These are phyloP conservation scores for Millerozyma acaciae DNA, from an alignment of 805 yeast genomes.

Conservation along the genomic window DNA sequence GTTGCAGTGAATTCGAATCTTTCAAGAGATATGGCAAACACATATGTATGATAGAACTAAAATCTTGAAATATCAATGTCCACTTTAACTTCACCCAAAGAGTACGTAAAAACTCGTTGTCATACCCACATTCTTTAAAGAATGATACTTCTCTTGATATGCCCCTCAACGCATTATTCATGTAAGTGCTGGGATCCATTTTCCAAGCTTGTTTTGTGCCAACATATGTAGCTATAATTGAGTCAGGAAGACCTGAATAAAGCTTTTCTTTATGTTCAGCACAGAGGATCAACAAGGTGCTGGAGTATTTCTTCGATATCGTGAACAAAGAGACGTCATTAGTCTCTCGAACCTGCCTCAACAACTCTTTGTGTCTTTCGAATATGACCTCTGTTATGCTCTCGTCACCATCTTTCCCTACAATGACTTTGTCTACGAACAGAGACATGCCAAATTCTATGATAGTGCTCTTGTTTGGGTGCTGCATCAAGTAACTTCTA, in stretches of 20 bases:
- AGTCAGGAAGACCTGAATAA: conserved; percentile 9
- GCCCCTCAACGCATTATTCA: conserved; percentile 10
- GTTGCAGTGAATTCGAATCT: conserved; percentile 10
- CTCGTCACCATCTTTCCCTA: conserved; percentile 1
- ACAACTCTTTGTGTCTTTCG: conserved; percentile 9
- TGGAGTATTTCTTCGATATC: conserved; percentile 12
- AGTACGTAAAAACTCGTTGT: conserved; percentile 13
- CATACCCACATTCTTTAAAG: conserved; percentile 18
- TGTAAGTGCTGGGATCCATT: conserved; percentile 12
- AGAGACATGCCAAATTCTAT: conserved; percentile 20
- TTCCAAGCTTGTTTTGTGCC: conserved; percentile 15
- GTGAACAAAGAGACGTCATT: conserved; percentile 5
- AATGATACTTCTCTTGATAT: conserved; percentile 16
- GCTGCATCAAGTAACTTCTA: conserved; percentile 30
- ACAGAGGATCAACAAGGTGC: conserved; percentile 19
- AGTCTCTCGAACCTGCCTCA: conserved; percentile 7
- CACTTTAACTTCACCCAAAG: conserved; percentile 24
- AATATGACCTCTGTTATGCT: conserved; percentile 5
- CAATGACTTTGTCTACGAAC: conserved; percentile 15
- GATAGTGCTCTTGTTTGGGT: conserved; percentile 25
- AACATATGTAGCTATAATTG: conserved; percentile 14
- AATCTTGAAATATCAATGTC: conserved; percentile 26
- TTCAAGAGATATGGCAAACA: conserved; percentile 19
- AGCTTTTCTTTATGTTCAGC: conserved; percentile 12
- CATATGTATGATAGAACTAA: conserved; percentile 15